Conservation (phyloP, 345 rosid species). For the Angophora floribunda region DNA sequence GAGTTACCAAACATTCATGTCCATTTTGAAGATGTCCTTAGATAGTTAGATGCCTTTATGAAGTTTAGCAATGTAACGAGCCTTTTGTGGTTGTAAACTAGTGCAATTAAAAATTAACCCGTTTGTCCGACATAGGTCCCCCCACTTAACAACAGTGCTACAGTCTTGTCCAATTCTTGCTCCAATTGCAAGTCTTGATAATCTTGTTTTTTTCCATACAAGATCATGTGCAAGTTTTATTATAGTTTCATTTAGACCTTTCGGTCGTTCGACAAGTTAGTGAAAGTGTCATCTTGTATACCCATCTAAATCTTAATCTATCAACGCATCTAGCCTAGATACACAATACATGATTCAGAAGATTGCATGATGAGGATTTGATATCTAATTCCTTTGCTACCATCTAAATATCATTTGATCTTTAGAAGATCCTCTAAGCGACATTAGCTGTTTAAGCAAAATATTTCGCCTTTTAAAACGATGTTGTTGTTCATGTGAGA, state of each 20-base stretch:
- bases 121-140: background rate
- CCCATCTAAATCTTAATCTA: background rate
- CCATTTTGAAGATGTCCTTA: background rate
- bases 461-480: background rate
- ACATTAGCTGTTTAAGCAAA: background rate
- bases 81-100: background rate
- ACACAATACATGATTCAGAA: background rate
- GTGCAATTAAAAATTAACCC: background rate
- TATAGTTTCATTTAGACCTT: background rate
- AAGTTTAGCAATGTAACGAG: background rate
- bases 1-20: accelerated
- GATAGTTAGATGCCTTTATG: background rate
- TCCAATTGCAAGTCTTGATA: background rate
- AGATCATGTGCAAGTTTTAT: background rate
- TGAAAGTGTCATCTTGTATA: background rate
- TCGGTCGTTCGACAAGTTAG: background rate
- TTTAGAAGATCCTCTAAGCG: background rate
- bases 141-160: background rate
- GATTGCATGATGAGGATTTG: background rate
- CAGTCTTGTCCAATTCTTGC: background rate
- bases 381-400: background rate
- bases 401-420: background rate
- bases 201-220: background rate
- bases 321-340: background rate
- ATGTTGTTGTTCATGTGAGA: accelerated